Evolutionary conservation across 2,329 filamentous ascomycete genomes (phyloP), one percentile per base, ranked within the genome.

Genomic region (Aspergillus terreus): DNA sequence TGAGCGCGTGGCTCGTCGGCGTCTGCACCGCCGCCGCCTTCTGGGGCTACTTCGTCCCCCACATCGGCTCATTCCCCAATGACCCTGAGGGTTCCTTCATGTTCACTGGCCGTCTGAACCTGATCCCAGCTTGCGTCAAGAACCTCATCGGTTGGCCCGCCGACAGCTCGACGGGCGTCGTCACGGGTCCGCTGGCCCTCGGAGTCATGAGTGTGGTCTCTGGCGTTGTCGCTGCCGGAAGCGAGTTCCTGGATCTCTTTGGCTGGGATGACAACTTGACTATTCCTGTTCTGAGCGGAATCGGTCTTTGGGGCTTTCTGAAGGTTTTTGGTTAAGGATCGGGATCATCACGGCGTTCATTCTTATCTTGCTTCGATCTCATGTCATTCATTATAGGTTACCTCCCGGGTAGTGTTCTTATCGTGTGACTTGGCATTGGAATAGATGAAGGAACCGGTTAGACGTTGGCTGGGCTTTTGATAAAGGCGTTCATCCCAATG

Each of bases 201-300:
- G 86, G 84, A 4, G 76, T 90, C 52, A 84, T 97, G 82, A 90
- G 90, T 66, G 58, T 96, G 36, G 90, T 88, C 75, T 92, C 92
- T 6, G 94, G 94, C n/a, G 73, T 97, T 41, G 83, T 92, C 48
- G 94, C 91, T 40, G 90, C 91, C 51, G 85, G 85, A 42, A 96
- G 91, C 65, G 94, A 99, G 73, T 87, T 92, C 14, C 80, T 96
- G 43, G 91, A 99, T 73, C 66, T 97, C 0, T 96, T 91, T 68
- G 90, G 91, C 44, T 92, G 90, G 88, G 94, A 99, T 66, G 94
- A 99, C 74, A 99, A 99, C 72, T 77, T 99, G 62, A 97, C 92
- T 46, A 99, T 99, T 70, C 94, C 94, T 2, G 84, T 95, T 23
- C 78, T 99, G 46, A 96, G 90, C 67, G 91, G 92, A 21, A 73